Conservation (phyloP, 495 filamentous ascomycete genomes). For the Baudoinia panamericana region DNA sequence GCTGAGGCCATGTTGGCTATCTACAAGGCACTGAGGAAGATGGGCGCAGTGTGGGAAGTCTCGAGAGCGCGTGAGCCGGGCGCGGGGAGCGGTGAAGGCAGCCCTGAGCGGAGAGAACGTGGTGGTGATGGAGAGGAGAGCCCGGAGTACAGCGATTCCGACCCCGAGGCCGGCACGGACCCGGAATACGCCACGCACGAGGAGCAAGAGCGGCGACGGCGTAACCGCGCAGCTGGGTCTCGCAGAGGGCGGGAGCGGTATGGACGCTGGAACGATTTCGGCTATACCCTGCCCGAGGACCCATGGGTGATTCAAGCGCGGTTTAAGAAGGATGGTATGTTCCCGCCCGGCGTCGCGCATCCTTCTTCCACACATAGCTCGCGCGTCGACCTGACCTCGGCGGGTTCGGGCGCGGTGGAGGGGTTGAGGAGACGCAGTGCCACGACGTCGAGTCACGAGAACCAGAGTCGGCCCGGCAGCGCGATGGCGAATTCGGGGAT, state of each 20-base stretch:
- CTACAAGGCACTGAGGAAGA: slow-evolving; percentile 74
- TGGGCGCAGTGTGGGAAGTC: slow-evolving; percentile 76
- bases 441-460: slow-evolving; percentile 33
- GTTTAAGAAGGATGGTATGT: slow-evolving; percentile 64
- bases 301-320: slow-evolving; percentile 92
- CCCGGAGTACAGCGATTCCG: slow-evolving; percentile 18
- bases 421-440: slow-evolving; percentile 32
- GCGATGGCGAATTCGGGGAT: slow-evolving; percentile 29
- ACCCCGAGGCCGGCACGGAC: slow-evolving; percentile 22
- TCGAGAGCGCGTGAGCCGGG: slow-evolving; percentile 29
- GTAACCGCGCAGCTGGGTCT: background rate
- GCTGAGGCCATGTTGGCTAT: slow-evolving; percentile 88
- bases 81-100: slow-evolving; percentile 21
- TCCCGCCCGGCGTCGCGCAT: slow-evolving; percentile 37
- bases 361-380: slow-evolving; percentile 44
- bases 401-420: slow-evolving; percentile 20
- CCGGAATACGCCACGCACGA: slow-evolving; percentile 15
- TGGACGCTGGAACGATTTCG: slow-evolving; percentile 30
- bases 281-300: slow-evolving; percentile 75
- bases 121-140: slow-evolving; percentile 17
- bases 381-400: slow-evolving; percentile 39
- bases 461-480: slow-evolving; percentile 8
- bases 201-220: slow-evolving; percentile 13
- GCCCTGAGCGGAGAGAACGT: slow-evolving; percentile 7
- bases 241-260: slow-evolving; percentile 19